phyloP scores from a whole-genome alignment of 2,329 filamentous ascomycete genomes.

The Sordariomycetes sp. region DNA sequence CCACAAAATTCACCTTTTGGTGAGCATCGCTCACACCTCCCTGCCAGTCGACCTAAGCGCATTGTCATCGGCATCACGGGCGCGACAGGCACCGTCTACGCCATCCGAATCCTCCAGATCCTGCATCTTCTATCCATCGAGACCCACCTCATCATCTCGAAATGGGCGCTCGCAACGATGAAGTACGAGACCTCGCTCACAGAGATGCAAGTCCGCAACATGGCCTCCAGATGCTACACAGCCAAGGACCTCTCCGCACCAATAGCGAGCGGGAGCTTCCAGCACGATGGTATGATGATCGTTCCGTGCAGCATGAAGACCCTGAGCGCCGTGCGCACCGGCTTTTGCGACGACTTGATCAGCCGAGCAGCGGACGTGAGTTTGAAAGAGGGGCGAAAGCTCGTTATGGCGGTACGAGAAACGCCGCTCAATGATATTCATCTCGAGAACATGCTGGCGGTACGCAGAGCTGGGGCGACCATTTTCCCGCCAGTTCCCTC shows the following conservation, averaged over 20 bases:
- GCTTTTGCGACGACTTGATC: constrained; percentile 34
- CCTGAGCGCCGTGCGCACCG: constrained; percentile 28
- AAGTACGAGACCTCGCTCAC: constrained; percentile 35
- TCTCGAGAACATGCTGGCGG: constrained; percentile 31
- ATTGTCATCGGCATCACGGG: constrained; percentile 41
- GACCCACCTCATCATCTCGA: constrained; percentile 36
- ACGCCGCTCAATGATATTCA: constrained; percentile 38
- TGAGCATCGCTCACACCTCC: no score
- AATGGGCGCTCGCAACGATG: constrained; percentile 37
- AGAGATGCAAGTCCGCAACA: constrained; percentile 21
- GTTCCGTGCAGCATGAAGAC: constrained; percentile 40
- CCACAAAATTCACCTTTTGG: no score
- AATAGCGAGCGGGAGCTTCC: constrained; percentile 33
- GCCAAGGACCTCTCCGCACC: constrained; percentile 34
- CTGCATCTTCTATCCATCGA: constrained; percentile 33
- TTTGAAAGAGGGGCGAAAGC: constrained; percentile 30
- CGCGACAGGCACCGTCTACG: constrained; percentile 34
- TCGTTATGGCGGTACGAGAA: constrained; percentile 31
- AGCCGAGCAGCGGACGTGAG: constrained; percentile 33
- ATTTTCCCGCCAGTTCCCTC: constrained; percentile 34
- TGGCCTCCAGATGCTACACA: constrained; percentile 27
- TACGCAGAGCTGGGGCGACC: constrained; percentile 26
- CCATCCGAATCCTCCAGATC: constrained; percentile 27
- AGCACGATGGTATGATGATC: constrained; percentile 34
- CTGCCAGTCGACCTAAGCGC: constrained; percentile 9